Base-by-base conservation (phyloP, 1,284 basidiomycete genomes). In the Irpex sp. region DNA sequence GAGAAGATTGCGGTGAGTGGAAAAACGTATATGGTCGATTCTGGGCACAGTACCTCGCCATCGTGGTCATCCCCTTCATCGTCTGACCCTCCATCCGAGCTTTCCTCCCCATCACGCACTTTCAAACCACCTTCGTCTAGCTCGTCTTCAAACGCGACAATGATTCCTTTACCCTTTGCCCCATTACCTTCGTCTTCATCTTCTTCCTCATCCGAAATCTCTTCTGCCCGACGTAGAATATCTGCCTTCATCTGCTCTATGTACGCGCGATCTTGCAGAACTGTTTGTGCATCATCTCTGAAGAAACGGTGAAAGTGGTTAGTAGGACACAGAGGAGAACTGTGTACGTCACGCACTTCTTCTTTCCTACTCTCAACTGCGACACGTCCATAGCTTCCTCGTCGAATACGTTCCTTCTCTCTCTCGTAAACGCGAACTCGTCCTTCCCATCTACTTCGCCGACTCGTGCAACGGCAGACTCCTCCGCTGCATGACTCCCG, bases 201-300 rank as follows among this genome's bases (percentile, higher is more conserved):
- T 17, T 89, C 87, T 13, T 87, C 89, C 21, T 86, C 85, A 49
- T 87, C 83, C 0, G 78, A 81, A 59, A 93, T 84, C 21, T 81
- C 85, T 69, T 93, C 89, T 0, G 86, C 89, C 2, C 91, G 83
- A 26, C 92, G 85, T 13, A 95, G 79, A 67, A 95, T 94, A 62
- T 89, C 88, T 0, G 85, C 85, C 70, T 94, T 94, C 82, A 94
- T 88, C 69, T 88, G 81, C 55, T 89, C 87, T 3, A 88, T 82
- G 69, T 88, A 87, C 1, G 81, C 77, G 3, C 82, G 80, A 67
- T 93, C 89, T 37, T 81, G 77, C 1, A 85, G 70, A 6, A 87
- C 72, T 8, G 76, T 71, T 21, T 74, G 68, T 2, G 79, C 79
- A 36, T 82, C 78, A 60, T 80, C 78, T 26, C 84, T 89, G 64